These are phyloP conservation scores for Penicillium expansum DNA, from an alignment of 2,329 filamentous ascomycete species.

Conservation along the genomic window DNA sequence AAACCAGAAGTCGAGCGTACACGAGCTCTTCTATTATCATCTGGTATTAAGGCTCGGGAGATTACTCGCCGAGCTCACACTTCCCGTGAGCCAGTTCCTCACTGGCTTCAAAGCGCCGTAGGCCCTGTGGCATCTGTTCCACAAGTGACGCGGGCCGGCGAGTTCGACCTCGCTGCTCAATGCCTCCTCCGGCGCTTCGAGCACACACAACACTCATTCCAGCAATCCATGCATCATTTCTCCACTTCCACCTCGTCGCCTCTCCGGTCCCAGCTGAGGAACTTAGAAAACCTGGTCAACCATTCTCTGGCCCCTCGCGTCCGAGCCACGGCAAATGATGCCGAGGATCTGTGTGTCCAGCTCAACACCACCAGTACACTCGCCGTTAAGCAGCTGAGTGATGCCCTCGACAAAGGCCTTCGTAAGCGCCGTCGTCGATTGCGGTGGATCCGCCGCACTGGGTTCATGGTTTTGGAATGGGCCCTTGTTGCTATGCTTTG, in stretches of 20 bases:
- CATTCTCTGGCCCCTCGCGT: slow-evolving; percentile 58
- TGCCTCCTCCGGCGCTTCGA: slow-evolving; percentile 51
- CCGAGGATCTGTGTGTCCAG: slow-evolving; percentile 73
- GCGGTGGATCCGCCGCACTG: slow-evolving; percentile 69
- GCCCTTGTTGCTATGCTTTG: slow-evolving; percentile 84
- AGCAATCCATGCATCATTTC: slow-evolving; percentile 47
- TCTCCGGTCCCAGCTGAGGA: slow-evolving; percentile 45
- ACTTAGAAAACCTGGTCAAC: slow-evolving; percentile 48
- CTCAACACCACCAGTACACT: slow-evolving; percentile 74
- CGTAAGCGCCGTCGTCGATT: slow-evolving; percentile 71
- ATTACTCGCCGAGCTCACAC: slow-evolving; percentile 65
- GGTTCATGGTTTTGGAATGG: slow-evolving; percentile 87
- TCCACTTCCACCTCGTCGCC: slow-evolving; percentile 45
- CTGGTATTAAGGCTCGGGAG: slow-evolving; percentile 86
- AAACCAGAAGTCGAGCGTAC: slow-evolving; percentile 78
- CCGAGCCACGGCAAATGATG: slow-evolving; percentile 69
- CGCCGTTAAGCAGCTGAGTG: slow-evolving; percentile 74
- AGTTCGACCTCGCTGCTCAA: slow-evolving; percentile 54
- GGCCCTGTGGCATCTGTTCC: slow-evolving; percentile 35
- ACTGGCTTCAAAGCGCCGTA: slow-evolving; percentile 34
- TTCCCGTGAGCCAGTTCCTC: slow-evolving; percentile 35
- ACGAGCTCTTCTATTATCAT: slow-evolving; percentile 71
- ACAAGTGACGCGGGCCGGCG: slow-evolving; percentile 48
- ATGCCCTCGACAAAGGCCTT: slow-evolving; percentile 67
- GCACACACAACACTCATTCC: slow-evolving; percentile 44